Base-by-base conservation (phyloP, 768 basidiomycete species). In the Termitomyces eurrhizus region DNA sequence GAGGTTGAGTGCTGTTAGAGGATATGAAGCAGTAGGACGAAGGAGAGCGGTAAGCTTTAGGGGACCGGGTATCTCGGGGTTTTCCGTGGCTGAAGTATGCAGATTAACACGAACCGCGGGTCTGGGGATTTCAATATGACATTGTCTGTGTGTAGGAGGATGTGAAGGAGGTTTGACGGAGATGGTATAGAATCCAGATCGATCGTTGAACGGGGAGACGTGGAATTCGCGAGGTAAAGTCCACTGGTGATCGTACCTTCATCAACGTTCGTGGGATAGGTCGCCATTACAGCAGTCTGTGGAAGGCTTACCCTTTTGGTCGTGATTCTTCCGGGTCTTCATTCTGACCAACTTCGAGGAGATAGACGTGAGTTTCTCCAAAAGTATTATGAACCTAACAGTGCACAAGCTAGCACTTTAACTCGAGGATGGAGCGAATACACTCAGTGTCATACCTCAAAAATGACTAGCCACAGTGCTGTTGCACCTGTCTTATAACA, bases 181-280 rank as follows among this genome's bases (percentile, higher is more conserved):
- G 16, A 88, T 76, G 3, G 74, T 80, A 72, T 90, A 90, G 68
- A 76, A 86, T 0, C 88, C 88, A 26, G 79, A 76, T 4, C 88
- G 79, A 65, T 88, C 85, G 68, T 89, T 90, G 77, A 89, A 90
- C 0, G 89, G 87, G 0, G 88, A 90, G 50, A 90, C 88, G 64
- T 90, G 88, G 68, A 90, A 91, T 62, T 82, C 78, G 29, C 88
- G 83, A 21, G 75, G 77, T 57, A 90, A 83, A 0, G 82, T 84
- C 86, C 88, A 90, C 58, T 84, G 80, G 62, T 86, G 80, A 57
- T 85, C 77, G 62, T 80, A 84, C 0, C 84, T 84, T 52, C 14
- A 33, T 39, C 32, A n/a, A 5, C 18, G 18, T 7, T 16, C 21
- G 29, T 44, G 29, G 14, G n/a, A 55, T 55, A 18, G 3, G 16